These are phyloP conservation scores for Hericium erinaceus DNA, from an alignment of 768 basidiomycete genomes.

Conservation along the genomic window DNA sequence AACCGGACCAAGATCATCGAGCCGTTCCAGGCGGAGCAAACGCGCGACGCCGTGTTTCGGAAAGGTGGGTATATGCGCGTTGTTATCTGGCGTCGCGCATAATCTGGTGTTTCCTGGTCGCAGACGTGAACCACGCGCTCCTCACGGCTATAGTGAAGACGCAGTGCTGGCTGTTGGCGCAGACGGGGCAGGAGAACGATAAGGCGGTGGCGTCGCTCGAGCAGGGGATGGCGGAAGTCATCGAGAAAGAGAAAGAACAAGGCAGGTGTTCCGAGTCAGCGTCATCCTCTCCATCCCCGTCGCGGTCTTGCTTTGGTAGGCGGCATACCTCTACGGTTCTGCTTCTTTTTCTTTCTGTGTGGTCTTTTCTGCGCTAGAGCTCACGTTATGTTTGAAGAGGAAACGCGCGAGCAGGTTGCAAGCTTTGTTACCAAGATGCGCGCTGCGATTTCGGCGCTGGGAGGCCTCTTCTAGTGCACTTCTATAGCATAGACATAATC, in stretches of 20 bases:
- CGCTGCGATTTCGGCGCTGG: neutral
- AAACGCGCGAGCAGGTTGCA: neutral
- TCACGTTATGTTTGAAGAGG: neutral
- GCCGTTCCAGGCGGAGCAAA: conserved; percentile 27
- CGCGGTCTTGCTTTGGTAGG: conserved; percentile 2
- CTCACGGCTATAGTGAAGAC: conserved; percentile 6
- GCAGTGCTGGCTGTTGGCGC: conserved; percentile 13
- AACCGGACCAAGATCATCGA: conserved; percentile 19
- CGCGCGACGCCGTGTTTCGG: conserved; percentile 24
- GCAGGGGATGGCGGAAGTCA: conserved; percentile 9
- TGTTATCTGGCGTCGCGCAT: neutral
- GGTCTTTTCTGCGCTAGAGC: neutral
- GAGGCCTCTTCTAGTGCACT: neutral
- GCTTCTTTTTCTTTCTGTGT: neutral
- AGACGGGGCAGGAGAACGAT: conserved; percentile 9
- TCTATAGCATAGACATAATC: neutral
- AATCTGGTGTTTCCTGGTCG: neutral
- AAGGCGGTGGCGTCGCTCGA: conserved; percentile 7
- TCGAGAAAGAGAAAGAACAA: conserved; percentile 13
- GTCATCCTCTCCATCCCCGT: neutral
- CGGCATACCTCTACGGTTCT: neutral
- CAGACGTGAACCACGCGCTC: conserved; percentile 11
- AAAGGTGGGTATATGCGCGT: conserved; percentile 25
- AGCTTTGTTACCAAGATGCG: neutral
- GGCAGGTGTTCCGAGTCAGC: conserved; percentile 9